Evolutionary conservation across 2,329 filamentous ascomycete genomes (phyloP), one percentile per base, ranked within the genome.

Genomic region (Aureobasidium sp.): DNA sequence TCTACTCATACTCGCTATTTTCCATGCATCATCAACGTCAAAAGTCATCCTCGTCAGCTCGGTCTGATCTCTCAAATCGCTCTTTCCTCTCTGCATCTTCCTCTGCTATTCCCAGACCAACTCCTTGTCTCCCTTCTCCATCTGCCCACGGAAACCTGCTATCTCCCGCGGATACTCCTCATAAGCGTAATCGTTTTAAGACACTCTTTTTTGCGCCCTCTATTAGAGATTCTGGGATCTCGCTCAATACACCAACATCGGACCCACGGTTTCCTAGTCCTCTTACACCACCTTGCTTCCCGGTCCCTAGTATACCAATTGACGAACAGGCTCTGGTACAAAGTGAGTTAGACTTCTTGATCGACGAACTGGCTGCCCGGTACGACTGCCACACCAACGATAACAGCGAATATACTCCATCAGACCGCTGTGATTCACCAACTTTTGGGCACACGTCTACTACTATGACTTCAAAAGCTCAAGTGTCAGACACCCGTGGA

Each of bases 11-110:
- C 5, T 46, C 8, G 12, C 27, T 34, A 7, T 36, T 7, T 15
- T 29, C 47, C 29, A 59, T 59, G 43, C 27, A 59, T 29, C 55
- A 48, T 34, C 55, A 59, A 37, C 55, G 55, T n/a, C 55, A 59
- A 48, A 43, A 43, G 15, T 59, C 55, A 5, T 59, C 55, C 5
- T 59, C 55, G 1, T 59, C 55, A 29, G 43, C 43, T 27, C 29
- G 41, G 24, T 59, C 55, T 37, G 32, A 59, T 39, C 43, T 59
- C 5, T 59, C 55, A 7, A 47, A 39, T 4, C 41, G 32, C 15
- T 48, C 55, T 2, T 48, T 37, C n/a, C 55, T 59, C 29, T 59
- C 55, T 27, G 20, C 29, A 27, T 48, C 55, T 1, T 7, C 43
- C 24, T 37, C 41, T 46, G 13, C 17, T 37, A 48, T 20, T 32